Conservation (phyloP, 768 basidiomycete species). For the Phylloporus rhodoxanthus region DNA sequence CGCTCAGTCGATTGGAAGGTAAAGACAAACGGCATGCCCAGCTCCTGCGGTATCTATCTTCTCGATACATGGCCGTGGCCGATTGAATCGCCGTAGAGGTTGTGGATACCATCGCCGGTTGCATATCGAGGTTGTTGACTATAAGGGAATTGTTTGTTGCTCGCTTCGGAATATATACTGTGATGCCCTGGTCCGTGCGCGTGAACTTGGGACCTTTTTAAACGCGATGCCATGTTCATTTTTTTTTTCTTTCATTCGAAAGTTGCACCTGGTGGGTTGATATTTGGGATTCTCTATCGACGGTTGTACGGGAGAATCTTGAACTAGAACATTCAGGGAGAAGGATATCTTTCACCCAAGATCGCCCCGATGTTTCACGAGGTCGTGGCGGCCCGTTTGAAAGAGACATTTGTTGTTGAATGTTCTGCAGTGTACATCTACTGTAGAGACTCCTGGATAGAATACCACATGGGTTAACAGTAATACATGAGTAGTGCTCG, state of each 20-base stretch:
- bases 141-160: conserved; percentile 21
- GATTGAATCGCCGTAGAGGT: conserved; percentile 22
- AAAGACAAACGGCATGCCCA: conserved; percentile 67
- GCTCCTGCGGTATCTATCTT: conserved; percentile 44
- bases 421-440: background rate
- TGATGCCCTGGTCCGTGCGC: conserved; percentile 49
- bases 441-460: background rate
- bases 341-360: conserved; percentile 58
- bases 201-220: conserved; percentile 17
- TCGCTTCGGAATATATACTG: conserved; percentile 27
- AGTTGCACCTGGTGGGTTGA: conserved; percentile 68
- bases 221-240: background rate
- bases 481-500: background rate
- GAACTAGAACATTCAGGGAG: conserved; percentile 55
- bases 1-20: conserved; percentile 42
- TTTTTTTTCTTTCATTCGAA: conserved; percentile 43
- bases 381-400: conserved; percentile 63
- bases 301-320: conserved; percentile 42
- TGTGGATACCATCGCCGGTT: conserved; percentile 26
- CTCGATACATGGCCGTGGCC: conserved; percentile 36
- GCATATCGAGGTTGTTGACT: conserved; percentile 38
- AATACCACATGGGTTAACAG: background rate
- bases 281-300: conserved; percentile 57
- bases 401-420: conserved; percentile 30
- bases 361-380: conserved; percentile 45